Evolutionary conservation across 371 early-diverging fungal genomes (phyloP), one percentile per base, ranked within the genome.

Genomic region (Mortierella sp.): DNA sequence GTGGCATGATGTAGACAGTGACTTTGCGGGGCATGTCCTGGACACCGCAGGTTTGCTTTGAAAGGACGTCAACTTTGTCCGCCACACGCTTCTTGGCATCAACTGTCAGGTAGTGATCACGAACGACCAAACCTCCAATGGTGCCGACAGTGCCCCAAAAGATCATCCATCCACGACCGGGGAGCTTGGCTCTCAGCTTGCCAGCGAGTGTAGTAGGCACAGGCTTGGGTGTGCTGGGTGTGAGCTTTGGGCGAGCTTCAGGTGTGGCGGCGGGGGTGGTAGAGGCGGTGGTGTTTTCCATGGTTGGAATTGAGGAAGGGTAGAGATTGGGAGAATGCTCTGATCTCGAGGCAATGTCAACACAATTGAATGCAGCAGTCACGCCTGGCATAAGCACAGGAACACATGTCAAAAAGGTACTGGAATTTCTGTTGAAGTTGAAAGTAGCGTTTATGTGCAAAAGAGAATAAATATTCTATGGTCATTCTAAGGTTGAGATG

Each of bases 1-100:
- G 93, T 16, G 90, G 86, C 59, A 89, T 84, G 8, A 93, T 83
- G 71, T 89, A 93, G 10, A 93, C 89, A 12, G 84, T 77, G 18
- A 93, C 88, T 79, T 91, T 93, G 28, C 91, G 86, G 62, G 93
- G 93, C 84, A 89, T 86, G 59, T 91, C 93, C 86, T 88, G 86
- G 12, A 88, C 88, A 63, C 84, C 90, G 49, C 91, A 88, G 28
- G 91, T 86, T 69, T 90, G 85, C 24, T 89, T 87, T 24, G 91
- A 90, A 26, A 91, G 77, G 43, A 87, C 84, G 20, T 88, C 84
- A 12, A 91, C 93, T 72, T 86, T 84, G 60, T 85, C 84, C 9
- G 80, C 80, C 4, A 90, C 78, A 26, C 72, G 72, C 54, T 86
- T 78, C 74, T 89, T 87, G 24, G 88, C 85, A 65, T 85, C 85